These are phyloP conservation scores for Moelleriella libera DNA, from an alignment of 2,329 filamentous ascomycete species.

Conservation along the genomic window DNA sequence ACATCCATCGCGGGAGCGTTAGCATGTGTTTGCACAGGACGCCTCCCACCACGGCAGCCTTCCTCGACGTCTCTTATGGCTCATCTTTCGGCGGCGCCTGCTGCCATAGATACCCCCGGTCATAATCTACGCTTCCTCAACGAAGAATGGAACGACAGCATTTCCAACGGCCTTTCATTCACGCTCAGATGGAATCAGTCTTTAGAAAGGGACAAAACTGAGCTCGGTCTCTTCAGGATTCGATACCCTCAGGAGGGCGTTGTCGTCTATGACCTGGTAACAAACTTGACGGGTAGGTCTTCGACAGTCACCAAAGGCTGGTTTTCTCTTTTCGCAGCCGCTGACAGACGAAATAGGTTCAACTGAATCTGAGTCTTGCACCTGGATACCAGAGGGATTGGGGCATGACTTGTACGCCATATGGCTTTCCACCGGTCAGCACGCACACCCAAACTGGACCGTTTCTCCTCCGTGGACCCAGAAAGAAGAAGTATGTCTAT, in stretches of 20 bases:
- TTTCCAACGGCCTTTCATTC: conserved; percentile 15
- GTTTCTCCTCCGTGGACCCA: conserved; percentile 18
- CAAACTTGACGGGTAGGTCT: conserved; percentile 14
- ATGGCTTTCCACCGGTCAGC: conserved; percentile 12
- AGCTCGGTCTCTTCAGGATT: conserved; percentile 16
- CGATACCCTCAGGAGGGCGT: conserved; percentile 16
- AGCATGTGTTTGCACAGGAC: conserved; percentile 1
- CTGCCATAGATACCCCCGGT: conserved; percentile 7
- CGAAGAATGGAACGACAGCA: conserved; percentile 19
- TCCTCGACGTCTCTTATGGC: conserved; percentile 8
- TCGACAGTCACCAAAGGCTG: neutral
- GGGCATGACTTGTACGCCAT: conserved; percentile 14
- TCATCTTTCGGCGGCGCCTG: conserved; percentile 5
- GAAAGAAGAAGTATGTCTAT: conserved; percentile 6
- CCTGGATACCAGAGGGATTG: conserved; percentile 15
- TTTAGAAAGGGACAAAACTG: conserved; percentile 7
- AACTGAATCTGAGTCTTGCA: conserved; percentile 10
- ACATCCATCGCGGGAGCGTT: neutral
- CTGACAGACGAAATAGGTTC: conserved; percentile 7
- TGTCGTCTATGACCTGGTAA: conserved; percentile 13
- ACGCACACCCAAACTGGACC: conserved; percentile 13
- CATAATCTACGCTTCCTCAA: conserved; percentile 17
- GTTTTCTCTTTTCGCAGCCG: conserved; percentile 1
- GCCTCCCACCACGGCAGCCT: neutral
- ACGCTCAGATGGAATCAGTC: conserved; percentile 17